Evolutionary conservation across 108 stramenopile genomes (phyloP), one percentile per base, ranked within the genome.

Genomic region (Skeletonema costatum): DNA sequence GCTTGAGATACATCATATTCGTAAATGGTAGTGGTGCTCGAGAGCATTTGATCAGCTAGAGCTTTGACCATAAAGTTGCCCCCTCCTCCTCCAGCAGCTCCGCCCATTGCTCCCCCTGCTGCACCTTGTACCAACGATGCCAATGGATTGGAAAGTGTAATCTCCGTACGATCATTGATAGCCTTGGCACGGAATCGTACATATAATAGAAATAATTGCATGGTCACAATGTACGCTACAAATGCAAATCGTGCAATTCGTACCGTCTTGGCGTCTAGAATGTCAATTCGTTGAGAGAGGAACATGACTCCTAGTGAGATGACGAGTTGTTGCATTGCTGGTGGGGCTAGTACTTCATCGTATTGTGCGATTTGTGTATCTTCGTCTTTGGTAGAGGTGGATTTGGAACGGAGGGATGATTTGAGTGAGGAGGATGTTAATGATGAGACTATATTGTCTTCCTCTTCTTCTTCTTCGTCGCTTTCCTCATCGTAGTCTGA

Each of bases 1-100:
- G 86, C 87, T 69, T 92, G 83, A 46, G 82, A 77, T 66, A 93
- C 63, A 75, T 96, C 94, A 67, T 96, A 96, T 50, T 96, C 92
- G 53, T 79, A 68, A 3, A 90, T 79, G 5, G 90, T 96, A 0
- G 91, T 83, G 60, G 87, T 71, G 2, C 85, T 88, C 2, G 87
- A 77, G 10, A 96, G 63, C 46, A 96, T 80, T 56, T 87, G 87
- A 10, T 88, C 85, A 21, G 94, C 89, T 5, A 96, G 38, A 39
- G 84, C 76, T 64, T 93, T 93, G 29, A 93, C 83, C 83, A 91
- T 86, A 35, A 58, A 63, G 14, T 73, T 73, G 7, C 32, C 32
- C 14, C 66, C 60, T 3, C 75, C 79, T 17, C 46, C 69, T 0
- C 71, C 51, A 21, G 51, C 76, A 5, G 68, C 68, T 25, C 44